Evolutionary conservation across 208 protist species (phyloP), one percentile per base, ranked within the genome.

Genomic region (Acanthamoeba sp.): DNA sequence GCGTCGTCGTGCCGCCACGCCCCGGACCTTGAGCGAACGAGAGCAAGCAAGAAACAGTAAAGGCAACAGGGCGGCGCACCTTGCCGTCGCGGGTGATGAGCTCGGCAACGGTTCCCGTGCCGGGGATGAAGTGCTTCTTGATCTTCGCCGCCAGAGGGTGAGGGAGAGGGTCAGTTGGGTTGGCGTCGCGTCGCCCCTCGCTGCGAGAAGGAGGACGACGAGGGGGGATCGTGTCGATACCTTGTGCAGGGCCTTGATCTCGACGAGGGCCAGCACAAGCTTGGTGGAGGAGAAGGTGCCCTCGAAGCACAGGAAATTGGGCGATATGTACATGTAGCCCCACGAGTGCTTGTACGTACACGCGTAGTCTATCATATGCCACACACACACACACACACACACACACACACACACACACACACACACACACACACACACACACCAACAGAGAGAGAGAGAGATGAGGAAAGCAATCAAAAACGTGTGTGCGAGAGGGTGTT

Each of bases 231-330:
- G 50, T 16, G 18, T 16, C 27, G n/a, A 73, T 6, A 73, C 64
- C 64, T 73, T 73, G 64, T 73, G 64, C 1, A 73, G 34, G 34
- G 64, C 64, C 64, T 73, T 73, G 64, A 73, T 73, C 64, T 73
- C 64, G 64, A 73, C 64, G 7, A 73, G 64, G 12, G 64, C 64
- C 24, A 73, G 27, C 59, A 78, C 69, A 1, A 78, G 34, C 69
- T 78, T 78, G 69, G 34, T 78, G 32, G 69, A 78, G 32, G 69
- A 48, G 38, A 78, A 78, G 14, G 10, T 40, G 38, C 16, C 29
- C 36, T 78, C 69, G 18, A 78, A 78, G 69, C 69, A 78, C 7
- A 78, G 32, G 34, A 78, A 78, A 34, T 78, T 78, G 29, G 69
- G 69, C 34, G 69, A 36, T 3, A 78, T 78, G 69, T 78, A 78